A percentile compares a stretch with the other conserved stretches of the same genome.
Conservation (phyloP, 495 filamentous ascomycete genomes). For the Penicillium silybi region DNA sequence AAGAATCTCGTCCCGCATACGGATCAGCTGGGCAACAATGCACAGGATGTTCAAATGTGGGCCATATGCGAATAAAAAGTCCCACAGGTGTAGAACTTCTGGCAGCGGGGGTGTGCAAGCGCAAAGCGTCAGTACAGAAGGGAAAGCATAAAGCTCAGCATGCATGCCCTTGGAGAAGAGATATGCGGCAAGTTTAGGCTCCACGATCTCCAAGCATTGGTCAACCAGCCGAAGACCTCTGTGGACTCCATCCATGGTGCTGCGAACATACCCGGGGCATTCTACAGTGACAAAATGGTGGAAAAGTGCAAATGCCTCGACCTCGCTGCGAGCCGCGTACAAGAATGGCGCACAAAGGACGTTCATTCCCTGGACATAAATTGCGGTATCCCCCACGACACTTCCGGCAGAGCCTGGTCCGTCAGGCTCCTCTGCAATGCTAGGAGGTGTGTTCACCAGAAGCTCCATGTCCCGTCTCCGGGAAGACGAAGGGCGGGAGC, state of each 20-base stretch:
- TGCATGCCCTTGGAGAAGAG: conserved; percentile 80
- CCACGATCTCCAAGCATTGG: conserved; percentile 81
- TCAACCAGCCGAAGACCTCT: conserved; percentile 87
- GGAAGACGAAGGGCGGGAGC: conserved; percentile 35
- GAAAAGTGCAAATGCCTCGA: conserved; percentile 90
- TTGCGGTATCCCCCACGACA: conserved; percentile 56
- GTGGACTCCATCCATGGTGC: conserved; percentile 97
- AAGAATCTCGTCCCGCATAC: conserved; percentile 80
- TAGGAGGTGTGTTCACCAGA: conserved; percentile 39
- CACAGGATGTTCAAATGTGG: conserved; percentile 92
- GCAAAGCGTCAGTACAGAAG: conserved; percentile 89
- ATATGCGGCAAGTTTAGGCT: conserved; percentile 79
- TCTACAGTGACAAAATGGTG: conserved; percentile 83
- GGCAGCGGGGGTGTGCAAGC: conserved; percentile 96
- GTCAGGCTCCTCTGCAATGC: conserved; percentile 41
- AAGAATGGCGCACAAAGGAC: conserved; percentile 97
- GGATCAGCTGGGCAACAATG: conserved; percentile 91
- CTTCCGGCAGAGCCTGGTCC: conserved; percentile 4
- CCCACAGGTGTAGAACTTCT: conserved; percentile 94
- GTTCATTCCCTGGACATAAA: conserved; percentile 99
- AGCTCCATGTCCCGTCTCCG: conserved; percentile 38
- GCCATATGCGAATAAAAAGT: conserved; percentile 95
- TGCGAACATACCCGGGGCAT: conserved; percentile 89
- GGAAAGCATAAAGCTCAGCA: conserved; percentile 96
- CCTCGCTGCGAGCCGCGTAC: conserved; percentile 91